Evolutionary conservation across 2,329 filamentous ascomycete genomes (phyloP), one percentile per base, ranked within the genome.

Genomic region (Phymatotrichopsis omnivora): DNA sequence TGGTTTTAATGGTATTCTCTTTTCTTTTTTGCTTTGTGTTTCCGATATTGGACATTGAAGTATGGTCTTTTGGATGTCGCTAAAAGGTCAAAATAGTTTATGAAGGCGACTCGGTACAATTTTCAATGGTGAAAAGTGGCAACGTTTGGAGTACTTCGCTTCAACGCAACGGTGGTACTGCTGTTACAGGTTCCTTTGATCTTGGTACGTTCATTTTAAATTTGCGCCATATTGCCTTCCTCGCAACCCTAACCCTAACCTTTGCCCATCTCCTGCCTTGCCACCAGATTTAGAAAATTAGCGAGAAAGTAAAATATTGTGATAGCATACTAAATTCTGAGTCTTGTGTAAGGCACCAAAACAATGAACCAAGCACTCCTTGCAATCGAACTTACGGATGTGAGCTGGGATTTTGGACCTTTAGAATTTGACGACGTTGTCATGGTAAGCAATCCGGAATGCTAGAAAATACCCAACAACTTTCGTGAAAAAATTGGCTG

Each of bases 351-450:
- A 61, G 59, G 52, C 7, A 55, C 50, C 45, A 67, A 66, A 51
- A 63, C 61, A 11, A 65, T 67, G 45, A 67, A 66, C 48, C 63
- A 67, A 47, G 65, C 58, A 5, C 45, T 67, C 7, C 64, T 67
- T 36, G 65, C 65, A 1, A 66, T 67, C 30, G 65, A 68, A 49
- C 56, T 66, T 2, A 60, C 60, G 14, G 61, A 59, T 31, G 60
- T 63, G 7, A 52, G 51, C n/a, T 67, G 65, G 65, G 57, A 64
- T 50, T 67, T 67, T 48, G 64, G 65, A 2, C 45, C 57, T 8
- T 56, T 67, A n/a, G 60, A 59, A 6, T 67, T 51, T 59, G 61
- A 54, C 32, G 54, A 54, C 32, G 27, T 57, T 16, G 56, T 55
- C 14, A 58, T 60, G 10, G 28, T 32, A 24, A 14, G 38, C 14